These are phyloP conservation scores for bread wheat (Triticum aestivum) DNA, from an alignment of 176 grass and related monocot genomes.

Conservation along the genomic window DNA sequence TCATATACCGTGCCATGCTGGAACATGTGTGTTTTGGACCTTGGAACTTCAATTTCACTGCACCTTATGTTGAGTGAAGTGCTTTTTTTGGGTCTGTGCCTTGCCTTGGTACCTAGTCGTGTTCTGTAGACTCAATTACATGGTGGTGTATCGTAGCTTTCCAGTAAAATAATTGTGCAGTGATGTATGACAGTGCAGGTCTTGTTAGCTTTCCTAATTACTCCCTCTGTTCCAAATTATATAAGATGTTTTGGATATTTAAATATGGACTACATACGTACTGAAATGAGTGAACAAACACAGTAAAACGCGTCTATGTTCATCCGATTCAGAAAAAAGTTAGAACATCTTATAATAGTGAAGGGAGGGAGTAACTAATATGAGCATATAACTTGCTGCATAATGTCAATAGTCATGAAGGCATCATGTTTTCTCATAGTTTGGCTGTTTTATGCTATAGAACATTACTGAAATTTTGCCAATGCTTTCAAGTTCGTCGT, in stretches of 20 bases:
- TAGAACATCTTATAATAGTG: no score
- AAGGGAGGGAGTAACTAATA: not conserved
- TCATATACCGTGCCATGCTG: not conserved
- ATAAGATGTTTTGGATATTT: no score
- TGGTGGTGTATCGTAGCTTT: not conserved
- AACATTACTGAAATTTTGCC: not conserved
- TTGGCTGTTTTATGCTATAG: not conserved
- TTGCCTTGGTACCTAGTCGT: not conserved
- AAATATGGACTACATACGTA: no score
- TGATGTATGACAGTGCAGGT: not conserved
- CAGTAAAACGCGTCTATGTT: no score
- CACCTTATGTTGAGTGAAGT: not conserved
- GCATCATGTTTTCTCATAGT: not conserved
- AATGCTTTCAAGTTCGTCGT: not conserved
- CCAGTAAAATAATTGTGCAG: conserved; percentile 1
- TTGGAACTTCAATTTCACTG: not conserved
- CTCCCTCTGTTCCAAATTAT: no score
- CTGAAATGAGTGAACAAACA: no score
- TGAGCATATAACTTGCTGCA: not conserved
- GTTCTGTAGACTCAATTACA: not conserved
- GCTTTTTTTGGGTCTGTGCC: not conserved
- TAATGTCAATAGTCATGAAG: not conserved
- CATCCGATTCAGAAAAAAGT: no score
- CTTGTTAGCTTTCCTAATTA: not conserved
- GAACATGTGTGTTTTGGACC: not conserved